Percentiles rank a stretch among this genome's conserved stretches.
phyloP scores from a whole-genome alignment of 1,284 basidiomycete species.

The Omphalotus olearius region DNA sequence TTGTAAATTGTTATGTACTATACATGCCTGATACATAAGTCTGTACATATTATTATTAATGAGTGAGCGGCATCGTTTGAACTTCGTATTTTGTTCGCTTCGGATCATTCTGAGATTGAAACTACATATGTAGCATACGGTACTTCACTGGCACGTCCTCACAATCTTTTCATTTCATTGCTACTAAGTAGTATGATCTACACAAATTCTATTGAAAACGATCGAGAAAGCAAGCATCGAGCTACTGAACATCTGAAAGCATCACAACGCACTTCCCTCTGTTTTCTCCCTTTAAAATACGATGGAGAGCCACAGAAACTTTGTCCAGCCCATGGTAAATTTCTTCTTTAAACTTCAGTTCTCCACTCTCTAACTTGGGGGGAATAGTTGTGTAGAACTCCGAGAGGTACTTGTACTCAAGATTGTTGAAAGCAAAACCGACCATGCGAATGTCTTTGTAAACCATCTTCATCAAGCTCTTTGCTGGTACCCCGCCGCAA shows the following conservation, averaged over 20 bases:
- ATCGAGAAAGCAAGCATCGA: too few species aligned
- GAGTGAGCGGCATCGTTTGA: too few species aligned
- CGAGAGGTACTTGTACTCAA: slow-evolving; percentile 14
- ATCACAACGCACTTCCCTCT: slow-evolving; percentile 34
- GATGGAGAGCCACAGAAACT: slow-evolving; percentile 32
- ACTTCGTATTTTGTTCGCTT: too few species aligned
- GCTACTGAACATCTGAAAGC: slow-evolving; percentile 21
- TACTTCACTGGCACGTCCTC: too few species aligned
- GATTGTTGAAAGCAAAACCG: slow-evolving; percentile 18
- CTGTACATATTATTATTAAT: too few species aligned
- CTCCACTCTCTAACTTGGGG: slow-evolving; percentile 35
- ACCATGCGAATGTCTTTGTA: slow-evolving; percentile 5
- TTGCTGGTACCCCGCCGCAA: background rate
- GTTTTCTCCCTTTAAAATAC: slow-evolving; percentile 40
- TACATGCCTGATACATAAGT: too few species aligned
- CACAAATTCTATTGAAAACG: too few species aligned
- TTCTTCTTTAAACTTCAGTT: slow-evolving; percentile 40
- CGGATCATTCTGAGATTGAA: too few species aligned
- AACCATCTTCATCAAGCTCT: background rate
- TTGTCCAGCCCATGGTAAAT: slow-evolving; percentile 32
- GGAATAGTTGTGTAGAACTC: slow-evolving; percentile 37
- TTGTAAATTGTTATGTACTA: too few species aligned
- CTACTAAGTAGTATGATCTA: too few species aligned
- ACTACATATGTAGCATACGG: too few species aligned
- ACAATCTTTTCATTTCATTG: too few species aligned